phyloP scores from a whole-genome alignment of 2,329 filamentous ascomycete genomes.

The Xylaria sp. region DNA sequence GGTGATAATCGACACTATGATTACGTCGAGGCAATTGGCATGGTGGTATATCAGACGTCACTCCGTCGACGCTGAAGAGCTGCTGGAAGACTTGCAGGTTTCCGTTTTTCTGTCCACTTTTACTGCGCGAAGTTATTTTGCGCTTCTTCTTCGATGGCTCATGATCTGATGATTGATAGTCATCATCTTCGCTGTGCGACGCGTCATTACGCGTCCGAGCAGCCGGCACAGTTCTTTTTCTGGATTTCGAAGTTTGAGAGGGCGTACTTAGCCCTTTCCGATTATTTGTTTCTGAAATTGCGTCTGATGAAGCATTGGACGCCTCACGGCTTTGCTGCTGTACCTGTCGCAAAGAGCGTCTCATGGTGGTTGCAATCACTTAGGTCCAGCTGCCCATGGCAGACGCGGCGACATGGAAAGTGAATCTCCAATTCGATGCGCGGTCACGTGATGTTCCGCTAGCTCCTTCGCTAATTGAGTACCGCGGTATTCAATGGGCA shows the following conservation, averaged over 20 bases:
- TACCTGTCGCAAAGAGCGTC: slow-evolving; percentile 43
- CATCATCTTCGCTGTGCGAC: slow-evolving; percentile 36
- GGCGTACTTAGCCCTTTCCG: background rate
- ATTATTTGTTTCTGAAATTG: slow-evolving; percentile 5
- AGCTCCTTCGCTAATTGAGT: background rate
- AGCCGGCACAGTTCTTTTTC: slow-evolving; percentile 34
- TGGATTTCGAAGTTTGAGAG: slow-evolving; percentile 20
- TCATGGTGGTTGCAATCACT: slow-evolving; percentile 37
- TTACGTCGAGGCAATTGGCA: slow-evolving; percentile 44
- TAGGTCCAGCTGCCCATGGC: background rate
- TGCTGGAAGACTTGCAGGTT: slow-evolving; percentile 37
- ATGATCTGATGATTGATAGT: slow-evolving; percentile 33
- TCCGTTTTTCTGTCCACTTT: slow-evolving; percentile 28
- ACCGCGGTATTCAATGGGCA: background rate
- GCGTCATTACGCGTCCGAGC: slow-evolving; percentile 32
- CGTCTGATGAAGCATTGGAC: background rate
- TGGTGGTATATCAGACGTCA: slow-evolving; percentile 8
- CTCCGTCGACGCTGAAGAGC: slow-evolving; percentile 38
- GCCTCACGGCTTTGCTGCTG: slow-evolving; percentile 20
- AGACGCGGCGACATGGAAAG: background rate
- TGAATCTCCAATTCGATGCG: slow-evolving; percentile 23
- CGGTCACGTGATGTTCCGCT: slow-evolving; percentile 29
- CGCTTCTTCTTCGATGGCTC: slow-evolving; percentile 39
- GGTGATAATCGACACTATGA: slow-evolving; percentile 60
- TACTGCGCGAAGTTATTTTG: slow-evolving; percentile 30